Conservation (phyloP, 2,329 filamentous ascomycete genomes). For the Diaporthe caulivora region DNA sequence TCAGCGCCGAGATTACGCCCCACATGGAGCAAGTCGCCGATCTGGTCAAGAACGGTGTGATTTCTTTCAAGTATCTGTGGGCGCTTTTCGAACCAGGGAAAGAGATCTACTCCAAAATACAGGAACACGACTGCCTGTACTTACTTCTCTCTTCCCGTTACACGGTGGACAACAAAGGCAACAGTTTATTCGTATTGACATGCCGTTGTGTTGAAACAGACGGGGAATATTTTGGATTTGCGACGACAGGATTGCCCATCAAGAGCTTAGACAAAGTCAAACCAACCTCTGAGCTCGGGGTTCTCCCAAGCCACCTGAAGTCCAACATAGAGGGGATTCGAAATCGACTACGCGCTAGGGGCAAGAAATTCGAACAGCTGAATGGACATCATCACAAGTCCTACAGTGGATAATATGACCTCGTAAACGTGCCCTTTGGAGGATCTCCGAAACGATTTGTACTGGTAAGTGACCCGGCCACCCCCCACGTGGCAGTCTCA, state of each 20-base stretch:
- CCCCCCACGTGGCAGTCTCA: no score
- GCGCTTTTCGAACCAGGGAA: background rate
- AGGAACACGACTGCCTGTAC: background rate
- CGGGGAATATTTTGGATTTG: slow-evolving; percentile 48
- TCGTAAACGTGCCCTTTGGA: background rate
- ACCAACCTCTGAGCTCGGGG: slow-evolving; percentile 44
- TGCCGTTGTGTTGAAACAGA: slow-evolving; percentile 49
- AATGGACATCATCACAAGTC: background rate
- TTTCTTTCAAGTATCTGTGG: slow-evolving; percentile 6
- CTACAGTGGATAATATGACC: background rate
- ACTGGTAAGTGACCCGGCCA: no score
- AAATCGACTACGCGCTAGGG: background rate
- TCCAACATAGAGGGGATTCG: background rate
- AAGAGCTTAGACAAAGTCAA: slow-evolving; percentile 45
- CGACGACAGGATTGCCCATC: slow-evolving; percentile 43
- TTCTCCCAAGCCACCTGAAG: slow-evolving; percentile 46
- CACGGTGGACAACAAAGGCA: background rate
- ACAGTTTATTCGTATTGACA: background rate
- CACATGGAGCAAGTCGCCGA: background rate
- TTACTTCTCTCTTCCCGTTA: background rate
- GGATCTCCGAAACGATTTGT: background rate
- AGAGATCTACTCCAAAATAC: background rate
- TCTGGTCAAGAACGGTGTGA: slow-evolving; percentile 15
- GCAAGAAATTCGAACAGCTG: background rate
- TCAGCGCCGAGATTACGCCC: background rate